Evolutionary conservation across 495 filamentous ascomycete species (phyloP).

Genomic region (Talaromyces trachyspermus): DNA sequence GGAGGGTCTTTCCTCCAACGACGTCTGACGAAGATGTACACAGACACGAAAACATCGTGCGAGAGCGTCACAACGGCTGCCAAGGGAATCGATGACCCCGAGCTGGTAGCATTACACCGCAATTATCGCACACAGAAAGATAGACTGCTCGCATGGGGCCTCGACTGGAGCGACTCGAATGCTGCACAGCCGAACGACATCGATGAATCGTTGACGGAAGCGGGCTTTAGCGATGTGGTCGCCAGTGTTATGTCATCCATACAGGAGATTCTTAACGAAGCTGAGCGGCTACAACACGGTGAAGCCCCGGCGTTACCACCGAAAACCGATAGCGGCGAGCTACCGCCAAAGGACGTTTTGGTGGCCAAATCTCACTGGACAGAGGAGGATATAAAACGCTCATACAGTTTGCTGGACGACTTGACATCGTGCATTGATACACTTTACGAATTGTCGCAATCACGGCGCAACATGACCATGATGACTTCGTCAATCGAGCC

Average conservation of each 20-base stretch:
- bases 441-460: conserved; percentile 76
- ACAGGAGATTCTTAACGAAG: conserved; percentile 77
- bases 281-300: conserved; percentile 65
- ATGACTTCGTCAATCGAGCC: conserved; percentile 30
- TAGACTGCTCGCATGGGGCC: conserved; percentile 75
- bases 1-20: conserved; percentile 47
- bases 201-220: conserved; percentile 74
- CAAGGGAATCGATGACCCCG: conserved; percentile 47
- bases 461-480: conserved; percentile 47
- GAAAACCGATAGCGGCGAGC: conserved; percentile 29
- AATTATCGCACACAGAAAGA: conserved; percentile 52
- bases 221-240: conserved; percentile 80
- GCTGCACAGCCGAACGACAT: conserved; percentile 65
- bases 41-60: conserved; percentile 84
- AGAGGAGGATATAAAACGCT: conserved; percentile 39
- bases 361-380: conserved; percentile 42
- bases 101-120: conserved; percentile 47
- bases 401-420: conserved; percentile 60
- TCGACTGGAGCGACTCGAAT: conserved; percentile 79
- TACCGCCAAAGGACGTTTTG: conserved; percentile 27
- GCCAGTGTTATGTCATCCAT: conserved; percentile 85
- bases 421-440: conserved; percentile 82
- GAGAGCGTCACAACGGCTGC: conserved; percentile 69
- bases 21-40: conserved; percentile 81
- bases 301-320: conserved; percentile 35